phyloP scores from a whole-genome alignment of 805 yeast genomes.

The Starmerella bombicola region DNA sequence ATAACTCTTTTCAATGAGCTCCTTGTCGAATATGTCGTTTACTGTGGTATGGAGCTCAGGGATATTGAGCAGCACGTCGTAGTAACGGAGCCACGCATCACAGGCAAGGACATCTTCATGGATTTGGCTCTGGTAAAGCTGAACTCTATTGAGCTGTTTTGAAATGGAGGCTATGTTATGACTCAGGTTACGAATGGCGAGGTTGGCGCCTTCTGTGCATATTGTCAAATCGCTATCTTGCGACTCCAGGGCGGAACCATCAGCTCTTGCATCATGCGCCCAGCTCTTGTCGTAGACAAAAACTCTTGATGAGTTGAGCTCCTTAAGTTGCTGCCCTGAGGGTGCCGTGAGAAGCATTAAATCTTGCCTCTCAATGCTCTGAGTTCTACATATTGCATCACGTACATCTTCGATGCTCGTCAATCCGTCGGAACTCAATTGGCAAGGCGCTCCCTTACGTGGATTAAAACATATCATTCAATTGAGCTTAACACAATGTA shows the following conservation, averaged over 20 bases:
- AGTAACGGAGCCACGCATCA: constrained; percentile 16
- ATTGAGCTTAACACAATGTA: no score
- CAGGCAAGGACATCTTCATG: constrained; percentile 18
- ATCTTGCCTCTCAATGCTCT: constrained; percentile 17
- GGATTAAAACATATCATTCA: not conserved
- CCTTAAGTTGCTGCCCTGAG: constrained; percentile 22
- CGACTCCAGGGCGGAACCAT: not conserved
- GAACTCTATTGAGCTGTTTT: constrained; percentile 5
- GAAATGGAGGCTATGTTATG: constrained; percentile 4
- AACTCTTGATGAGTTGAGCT: constrained; percentile 21
- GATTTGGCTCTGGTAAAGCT: constrained; percentile 3
- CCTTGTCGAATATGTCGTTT: constrained; percentile 6
- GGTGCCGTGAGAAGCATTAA: constrained; percentile 25
- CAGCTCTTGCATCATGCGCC: not conserved
- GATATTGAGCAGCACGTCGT: constrained; percentile 11
- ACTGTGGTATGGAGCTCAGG: constrained; percentile 13
- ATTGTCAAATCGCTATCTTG: constrained; percentile 3
- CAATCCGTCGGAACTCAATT: not conserved
- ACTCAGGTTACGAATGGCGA: constrained; percentile 3
- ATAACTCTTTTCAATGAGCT: constrained; percentile 2
- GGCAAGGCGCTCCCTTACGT: not conserved
- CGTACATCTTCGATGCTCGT: not conserved
- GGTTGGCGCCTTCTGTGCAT: constrained; percentile 4
- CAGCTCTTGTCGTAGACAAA: constrained; percentile 22
- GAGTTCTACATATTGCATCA: not conserved